These are phyloP conservation scores for Aureobasidium leucospermi DNA, from an alignment of 2,329 filamentous ascomycete species.

Conservation along the genomic window DNA sequence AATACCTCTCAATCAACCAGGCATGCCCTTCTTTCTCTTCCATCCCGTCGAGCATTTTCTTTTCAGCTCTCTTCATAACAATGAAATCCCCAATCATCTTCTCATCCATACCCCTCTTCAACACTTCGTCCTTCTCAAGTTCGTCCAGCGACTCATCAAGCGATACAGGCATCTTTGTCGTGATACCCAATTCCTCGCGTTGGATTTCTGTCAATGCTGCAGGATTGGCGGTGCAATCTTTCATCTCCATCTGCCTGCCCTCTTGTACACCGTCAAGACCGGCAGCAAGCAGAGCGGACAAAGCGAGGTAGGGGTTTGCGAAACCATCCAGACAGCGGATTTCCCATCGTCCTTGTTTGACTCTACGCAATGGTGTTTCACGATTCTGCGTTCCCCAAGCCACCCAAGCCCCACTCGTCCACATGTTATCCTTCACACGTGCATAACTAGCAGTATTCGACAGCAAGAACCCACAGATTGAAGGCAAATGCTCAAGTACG, in stretches of 20 bases:
- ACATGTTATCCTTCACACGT: slow-evolving; percentile 59
- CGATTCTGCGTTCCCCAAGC: slow-evolving; percentile 78
- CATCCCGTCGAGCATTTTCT: slow-evolving; percentile 46
- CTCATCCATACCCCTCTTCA: slow-evolving; percentile 42
- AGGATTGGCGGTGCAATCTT: slow-evolving; percentile 47
- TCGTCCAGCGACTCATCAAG: slow-evolving; percentile 49
- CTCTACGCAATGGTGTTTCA: slow-evolving; percentile 64
- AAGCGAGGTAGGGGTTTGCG: slow-evolving; percentile 68
- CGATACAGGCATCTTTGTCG: slow-evolving; percentile 45
- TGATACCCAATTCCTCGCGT: slow-evolving; percentile 47
- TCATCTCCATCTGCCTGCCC: slow-evolving; percentile 38
- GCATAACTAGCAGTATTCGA: slow-evolving; percentile 61
- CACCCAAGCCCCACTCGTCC: slow-evolving; percentile 73
- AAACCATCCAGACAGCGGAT: slow-evolving; percentile 70
- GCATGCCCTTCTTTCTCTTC: slow-evolving; percentile 38
- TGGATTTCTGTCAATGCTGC: slow-evolving; percentile 44
- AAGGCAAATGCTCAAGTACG: slow-evolving; percentile 57
- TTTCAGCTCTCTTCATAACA: slow-evolving; percentile 53
- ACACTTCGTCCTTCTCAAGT: slow-evolving; percentile 41
- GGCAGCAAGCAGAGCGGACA: slow-evolving; percentile 53
- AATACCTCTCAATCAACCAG: slow-evolving; percentile 64
- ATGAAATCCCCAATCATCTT: slow-evolving; percentile 51
- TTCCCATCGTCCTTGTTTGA: slow-evolving; percentile 65
- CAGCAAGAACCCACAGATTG: slow-evolving; percentile 63
- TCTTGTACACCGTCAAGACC: slow-evolving; percentile 50